Percentiles rank a stretch among this genome's conserved stretches.
These are phyloP conservation scores for Thermothielavioides terrestris DNA, from an alignment of 495 filamentous ascomycete genomes.

Conservation along the genomic window DNA sequence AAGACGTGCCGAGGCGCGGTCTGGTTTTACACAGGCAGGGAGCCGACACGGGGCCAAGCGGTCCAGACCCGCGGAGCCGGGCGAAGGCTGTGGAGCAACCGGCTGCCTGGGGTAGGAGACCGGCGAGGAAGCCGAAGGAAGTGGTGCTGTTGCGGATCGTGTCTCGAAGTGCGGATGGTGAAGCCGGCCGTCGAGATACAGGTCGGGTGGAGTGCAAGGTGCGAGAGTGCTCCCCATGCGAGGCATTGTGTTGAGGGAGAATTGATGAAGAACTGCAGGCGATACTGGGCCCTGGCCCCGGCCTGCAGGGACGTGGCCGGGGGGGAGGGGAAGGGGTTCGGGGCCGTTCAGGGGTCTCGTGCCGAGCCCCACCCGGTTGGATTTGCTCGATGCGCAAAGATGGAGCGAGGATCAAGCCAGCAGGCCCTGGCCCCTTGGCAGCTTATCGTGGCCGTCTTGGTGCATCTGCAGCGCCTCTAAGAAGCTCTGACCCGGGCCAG, in stretches of 20 bases:
- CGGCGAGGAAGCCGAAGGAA: conserved; percentile 11
- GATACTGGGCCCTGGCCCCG: conserved; percentile 6
- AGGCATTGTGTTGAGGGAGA: too few relatives aligned
- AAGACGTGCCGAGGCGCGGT: conserved; percentile 7
- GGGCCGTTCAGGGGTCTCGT: conserved; percentile 6
- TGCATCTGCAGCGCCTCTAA: conserved; percentile 10
- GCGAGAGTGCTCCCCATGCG: not conserved
- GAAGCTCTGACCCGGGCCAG: conserved; percentile 8
- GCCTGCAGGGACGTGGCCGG: not conserved
- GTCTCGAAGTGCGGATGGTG: conserved; percentile 31
- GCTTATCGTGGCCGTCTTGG: conserved; percentile 6
- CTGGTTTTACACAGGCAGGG: conserved; percentile 18
- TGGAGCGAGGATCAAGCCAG: conserved; percentile 20
- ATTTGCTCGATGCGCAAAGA: conserved; percentile 20
- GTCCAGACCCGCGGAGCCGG: conserved; percentile 13
- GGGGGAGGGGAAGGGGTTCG: too few relatives aligned
- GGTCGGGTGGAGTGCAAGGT: not conserved
- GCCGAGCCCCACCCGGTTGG: conserved; percentile 11
- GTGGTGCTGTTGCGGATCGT: conserved; percentile 36
- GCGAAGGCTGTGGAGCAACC: not conserved
- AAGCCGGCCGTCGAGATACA: not conserved
- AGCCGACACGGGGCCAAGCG: conserved; percentile 6
- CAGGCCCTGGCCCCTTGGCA: conserved; percentile 12
- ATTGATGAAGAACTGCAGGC: conserved; percentile 1
- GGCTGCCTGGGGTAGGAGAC: conserved; percentile 5